A percentile compares a stretch with the other conserved stretches of the same genome.
These are phyloP conservation scores for Coccomyxa sp. DNA, from an alignment of 139 green algal species.

Conservation along the genomic window DNA sequence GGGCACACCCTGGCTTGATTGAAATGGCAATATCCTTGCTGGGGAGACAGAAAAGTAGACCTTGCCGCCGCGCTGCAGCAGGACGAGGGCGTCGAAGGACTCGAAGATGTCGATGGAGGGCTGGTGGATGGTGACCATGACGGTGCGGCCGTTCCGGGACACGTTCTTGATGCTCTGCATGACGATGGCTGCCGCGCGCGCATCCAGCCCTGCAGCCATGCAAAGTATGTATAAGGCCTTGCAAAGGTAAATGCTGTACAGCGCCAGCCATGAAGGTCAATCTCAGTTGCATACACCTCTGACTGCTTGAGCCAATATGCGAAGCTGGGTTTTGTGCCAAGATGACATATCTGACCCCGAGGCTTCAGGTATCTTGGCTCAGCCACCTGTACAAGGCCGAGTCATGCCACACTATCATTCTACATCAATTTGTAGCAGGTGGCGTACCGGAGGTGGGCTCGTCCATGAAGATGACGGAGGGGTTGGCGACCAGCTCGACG, in stretches of 20 bases:
- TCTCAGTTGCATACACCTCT: too few species aligned
- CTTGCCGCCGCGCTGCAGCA: conserved; percentile 65
- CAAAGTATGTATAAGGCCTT: neutral
- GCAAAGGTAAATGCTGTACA: too few species aligned
- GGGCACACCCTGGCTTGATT: too few species aligned
- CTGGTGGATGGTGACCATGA: conserved; percentile 92
- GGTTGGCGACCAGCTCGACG: conserved; percentile 83
- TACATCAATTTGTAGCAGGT: conserved; percentile 5
- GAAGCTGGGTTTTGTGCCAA: too few species aligned
- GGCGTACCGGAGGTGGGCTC: conserved; percentile 46
- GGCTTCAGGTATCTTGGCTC: too few species aligned
- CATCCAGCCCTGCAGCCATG: conserved; percentile 56
- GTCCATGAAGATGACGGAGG: conserved; percentile 93
- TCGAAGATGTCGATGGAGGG: conserved; percentile 68
- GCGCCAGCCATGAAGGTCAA: too few species aligned
- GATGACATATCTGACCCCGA: too few species aligned
- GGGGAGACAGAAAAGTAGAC: neutral
- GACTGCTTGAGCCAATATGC: too few species aligned
- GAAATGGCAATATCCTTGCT: neutral
- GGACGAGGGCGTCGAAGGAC: conserved; percentile 67
- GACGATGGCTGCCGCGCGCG: conserved; percentile 64
- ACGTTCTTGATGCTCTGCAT: conserved; percentile 67
- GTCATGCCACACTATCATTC: conserved; percentile 4
- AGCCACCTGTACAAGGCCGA: too few species aligned
- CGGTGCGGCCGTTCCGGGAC: conserved; percentile 56